Evolutionary conservation across 495 filamentous ascomycete genomes (phyloP), one percentile per base, ranked within the genome.

Genomic region (Aspergillus wentii): DNA sequence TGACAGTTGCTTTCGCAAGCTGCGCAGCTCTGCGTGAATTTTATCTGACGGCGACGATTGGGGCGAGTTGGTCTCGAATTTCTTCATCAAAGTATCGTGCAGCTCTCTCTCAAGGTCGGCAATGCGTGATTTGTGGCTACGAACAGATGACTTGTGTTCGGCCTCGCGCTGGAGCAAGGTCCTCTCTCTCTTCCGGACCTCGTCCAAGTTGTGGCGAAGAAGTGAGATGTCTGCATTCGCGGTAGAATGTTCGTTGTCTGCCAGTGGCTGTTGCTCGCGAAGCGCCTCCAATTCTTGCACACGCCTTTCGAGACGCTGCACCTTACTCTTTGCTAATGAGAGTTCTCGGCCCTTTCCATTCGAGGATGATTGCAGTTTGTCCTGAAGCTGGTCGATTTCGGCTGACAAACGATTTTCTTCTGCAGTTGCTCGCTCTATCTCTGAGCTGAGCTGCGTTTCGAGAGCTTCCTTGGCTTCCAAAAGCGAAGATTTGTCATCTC

Each of bases 111-210:
- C 79, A 4, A 86, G 64, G 22, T 71, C 59, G 17, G 60, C 57
- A 22, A 83, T 68, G 17, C 74, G 72, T 16, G 64, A 68, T 43
- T 78, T 75, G 38, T 76, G 70, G 17, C 61, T 64, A 28, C 75
- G 75, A 10, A 73, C 58, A 8, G 59, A 69, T 16, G 60, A 61
- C 40, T 79, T 82, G 26, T 80, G 76, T 10, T 74, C 55, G 13
- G 71, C 66, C 46, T 87, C 83, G 8, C 78, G 78, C 51, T 82
- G 73, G 7, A 82, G 57, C 43, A 78, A 62, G 18, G 76, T 71
- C 30, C 71, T 71, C 40, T 86, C 82, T 20, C 79, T 80, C 40
- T 75, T 75, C 8, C 80, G 72, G 21, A 79, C 75, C 35, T 76
- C 72, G 1, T 79, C 74, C 11, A 87, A 63, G 41, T 76, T 78